Base-by-base conservation (phyloP, 2,329 filamentous ascomycete genomes). In the Trichoderma arundinaceum region DNA sequence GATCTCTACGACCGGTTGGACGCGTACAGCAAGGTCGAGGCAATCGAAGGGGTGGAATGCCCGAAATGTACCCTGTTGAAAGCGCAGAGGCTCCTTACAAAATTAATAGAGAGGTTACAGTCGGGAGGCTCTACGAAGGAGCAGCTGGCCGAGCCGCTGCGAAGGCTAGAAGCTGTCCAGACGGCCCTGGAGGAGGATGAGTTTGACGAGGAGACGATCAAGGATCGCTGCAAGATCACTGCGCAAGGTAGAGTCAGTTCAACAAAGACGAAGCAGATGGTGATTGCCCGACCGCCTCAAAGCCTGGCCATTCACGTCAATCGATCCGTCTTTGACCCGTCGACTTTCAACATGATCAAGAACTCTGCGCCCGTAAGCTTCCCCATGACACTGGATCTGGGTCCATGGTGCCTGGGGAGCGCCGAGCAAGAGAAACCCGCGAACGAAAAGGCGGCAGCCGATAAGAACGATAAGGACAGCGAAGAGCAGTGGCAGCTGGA, bases 41-140 rank as follows among this genome's bases (percentile, higher is more conserved):
- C 86, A 1, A 97, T 99, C 65, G 88, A 92, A 70, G 92, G 92
- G 0, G 94, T 98, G 1, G 90, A 97, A 73, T 99, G 95, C 76
- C 86, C 89, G 15, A 96, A 94, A 72, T 99, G 95, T 77, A 97
- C 94, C 0, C 83, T 97, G 1, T 77, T 94, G 8, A 85, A 85
- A 64, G 79, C 80, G 17, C 80, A 83, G 65, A 75, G 76, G 8
- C 75, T 86, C 1, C 74, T 89, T 54, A 78, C 76, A 1, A 80
- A 78, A 8, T 72, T 89, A 1, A 71, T 85, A 1, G 76, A 81
- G 19, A 77, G 76, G 66, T 74, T 78, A 48, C 75, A 75, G 39
- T 74, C 76, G 1, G 71, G 71, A 0, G 74, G 72, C 1, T 68
- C 72, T 9, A 78, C 81, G 19, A 80, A 84, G 9, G 82, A 86